Evolutionary conservation across 805 yeast species (phyloP).

Genomic region (Sugiyamaella americana): DNA sequence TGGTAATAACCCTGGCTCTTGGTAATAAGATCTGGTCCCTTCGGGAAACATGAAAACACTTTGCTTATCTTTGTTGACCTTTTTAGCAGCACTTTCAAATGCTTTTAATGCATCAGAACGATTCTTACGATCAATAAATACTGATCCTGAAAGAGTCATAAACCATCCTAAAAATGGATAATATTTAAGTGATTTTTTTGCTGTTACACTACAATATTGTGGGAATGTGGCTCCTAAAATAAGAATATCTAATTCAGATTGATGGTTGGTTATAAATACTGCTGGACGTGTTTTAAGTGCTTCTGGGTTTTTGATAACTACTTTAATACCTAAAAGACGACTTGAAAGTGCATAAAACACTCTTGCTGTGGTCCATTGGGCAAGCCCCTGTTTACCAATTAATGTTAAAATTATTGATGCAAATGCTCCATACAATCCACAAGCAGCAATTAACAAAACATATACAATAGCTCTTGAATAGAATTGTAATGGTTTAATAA

Average conservation of each 20-base stretch:
- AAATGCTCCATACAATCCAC: conserved; percentile 51
- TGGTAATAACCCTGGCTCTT: conserved; percentile 65
- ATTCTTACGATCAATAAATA: conserved; percentile 79
- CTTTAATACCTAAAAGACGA: conserved; percentile 57
- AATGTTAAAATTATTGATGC: conserved; percentile 64
- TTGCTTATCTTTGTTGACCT: conserved; percentile 57
- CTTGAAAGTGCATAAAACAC: conserved; percentile 64
- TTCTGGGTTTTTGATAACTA: conserved; percentile 63
- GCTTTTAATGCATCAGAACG: conserved; percentile 70
- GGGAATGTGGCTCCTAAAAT: conserved; percentile 82
- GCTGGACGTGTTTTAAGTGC: conserved; percentile 58
- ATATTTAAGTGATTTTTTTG: conserved; percentile 76
- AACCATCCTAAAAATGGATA: conserved; percentile 96
- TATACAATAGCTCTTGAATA: conserved; percentile 29
- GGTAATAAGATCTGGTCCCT: conserved; percentile 85
- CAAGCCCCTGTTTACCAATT: conserved; percentile 67
- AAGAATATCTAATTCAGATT: conserved; percentile 78
- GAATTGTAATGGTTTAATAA: conserved; percentile 32
- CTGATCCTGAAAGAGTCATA: conserved; percentile 85
- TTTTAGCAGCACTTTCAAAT: conserved; percentile 59
- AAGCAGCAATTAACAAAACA: conserved; percentile 24
- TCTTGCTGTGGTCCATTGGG: conserved; percentile 88
- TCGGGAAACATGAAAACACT: conserved; percentile 92
- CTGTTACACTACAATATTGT: conserved; percentile 83
- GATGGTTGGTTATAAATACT: conserved; percentile 81